Evolutionary conservation across 2,329 filamentous ascomycete genomes (phyloP).

Genomic region (Erysiphe pulchra): DNA sequence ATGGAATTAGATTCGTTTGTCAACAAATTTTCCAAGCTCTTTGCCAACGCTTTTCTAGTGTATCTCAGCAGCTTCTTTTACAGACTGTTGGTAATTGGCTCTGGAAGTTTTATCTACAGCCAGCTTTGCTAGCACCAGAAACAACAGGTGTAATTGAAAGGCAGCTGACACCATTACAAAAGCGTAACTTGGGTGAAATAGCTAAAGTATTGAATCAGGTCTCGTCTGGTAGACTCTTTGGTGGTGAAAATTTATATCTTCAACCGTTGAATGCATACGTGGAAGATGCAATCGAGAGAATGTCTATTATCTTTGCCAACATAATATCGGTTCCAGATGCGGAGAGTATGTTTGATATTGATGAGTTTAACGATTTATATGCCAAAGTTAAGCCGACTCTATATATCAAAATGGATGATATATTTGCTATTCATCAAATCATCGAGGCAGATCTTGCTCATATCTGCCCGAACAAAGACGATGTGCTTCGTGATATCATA

Average conservation of each 20-base stretch:
- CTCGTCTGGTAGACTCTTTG: slow-evolving; percentile 69
- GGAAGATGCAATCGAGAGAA: slow-evolving; percentile 55
- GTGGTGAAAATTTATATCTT: slow-evolving; percentile 82
- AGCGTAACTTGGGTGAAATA: slow-evolving; percentile 74
- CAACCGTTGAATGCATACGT: slow-evolving; percentile 88
- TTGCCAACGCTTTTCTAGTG: slow-evolving; percentile 50
- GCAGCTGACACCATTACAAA: slow-evolving; percentile 69
- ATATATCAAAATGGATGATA: slow-evolving; percentile 98
- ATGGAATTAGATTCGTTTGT: slow-evolving; percentile 69
- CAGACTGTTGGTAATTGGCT: slow-evolving; percentile 77
- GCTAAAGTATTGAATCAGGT: slow-evolving; percentile 80
- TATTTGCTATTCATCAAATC: slow-evolving; percentile 85
- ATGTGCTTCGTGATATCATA: slow-evolving; percentile 72
- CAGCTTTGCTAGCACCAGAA: slow-evolving; percentile 70
- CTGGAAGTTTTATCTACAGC: slow-evolving; percentile 83
- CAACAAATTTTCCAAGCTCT: slow-evolving; percentile 66
- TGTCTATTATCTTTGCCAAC: slow-evolving; percentile 48
- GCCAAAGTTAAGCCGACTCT: slow-evolving; percentile 87
- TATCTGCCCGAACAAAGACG: slow-evolving; percentile 60
- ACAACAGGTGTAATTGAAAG: slow-evolving; percentile 83
- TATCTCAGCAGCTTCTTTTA: slow-evolving; percentile 51
- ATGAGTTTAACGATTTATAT: slow-evolving; percentile 96
- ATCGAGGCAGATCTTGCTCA: slow-evolving; percentile 52
- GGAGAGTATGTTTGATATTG: slow-evolving; percentile 86
- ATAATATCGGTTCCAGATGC: slow-evolving; percentile 67